Evolutionary conservation across 176 grass and related monocot species (phyloP).

Genomic region (Juncus effusus): DNA sequence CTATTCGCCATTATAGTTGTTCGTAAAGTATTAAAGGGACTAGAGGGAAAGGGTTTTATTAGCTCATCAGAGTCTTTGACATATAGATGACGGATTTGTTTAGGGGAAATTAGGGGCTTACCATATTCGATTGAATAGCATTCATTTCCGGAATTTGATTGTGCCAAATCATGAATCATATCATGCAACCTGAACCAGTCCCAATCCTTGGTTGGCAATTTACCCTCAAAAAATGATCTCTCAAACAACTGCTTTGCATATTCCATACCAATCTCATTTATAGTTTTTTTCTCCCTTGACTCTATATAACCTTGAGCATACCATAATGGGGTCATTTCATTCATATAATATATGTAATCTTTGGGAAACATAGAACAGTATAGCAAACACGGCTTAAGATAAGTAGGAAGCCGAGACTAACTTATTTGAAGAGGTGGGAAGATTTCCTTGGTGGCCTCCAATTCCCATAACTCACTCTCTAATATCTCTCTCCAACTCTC

Average conservation of each 20-base stretch:
- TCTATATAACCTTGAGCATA: constrained; percentile 6
- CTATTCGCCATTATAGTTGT: not conserved
- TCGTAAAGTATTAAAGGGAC: not conserved
- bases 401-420: not conserved
- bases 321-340: not conserved
- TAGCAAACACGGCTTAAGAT: not conserved
- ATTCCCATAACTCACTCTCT: no score
- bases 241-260: not conserved
- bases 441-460: no score
- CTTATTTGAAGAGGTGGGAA: not conserved
- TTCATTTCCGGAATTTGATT: constrained; percentile 4
- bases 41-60: not conserved
- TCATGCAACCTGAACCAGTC: constrained; percentile 22
- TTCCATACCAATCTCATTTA: not conserved
- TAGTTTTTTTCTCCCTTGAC: not conserved
- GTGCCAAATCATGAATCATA: constrained; percentile 34
- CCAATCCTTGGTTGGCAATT: not conserved
- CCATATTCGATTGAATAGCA: constrained; percentile 7
- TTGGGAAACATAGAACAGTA: not conserved
- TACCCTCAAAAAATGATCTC: not conserved
- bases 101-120: not conserved
- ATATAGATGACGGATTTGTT: constrained; percentile 9
- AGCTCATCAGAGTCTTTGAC: not conserved
- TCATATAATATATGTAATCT: not conserved
- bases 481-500: no score